Base-by-base conservation (phyloP, 495 filamentous ascomycete genomes). In the Mycothermus thermophilus region DNA sequence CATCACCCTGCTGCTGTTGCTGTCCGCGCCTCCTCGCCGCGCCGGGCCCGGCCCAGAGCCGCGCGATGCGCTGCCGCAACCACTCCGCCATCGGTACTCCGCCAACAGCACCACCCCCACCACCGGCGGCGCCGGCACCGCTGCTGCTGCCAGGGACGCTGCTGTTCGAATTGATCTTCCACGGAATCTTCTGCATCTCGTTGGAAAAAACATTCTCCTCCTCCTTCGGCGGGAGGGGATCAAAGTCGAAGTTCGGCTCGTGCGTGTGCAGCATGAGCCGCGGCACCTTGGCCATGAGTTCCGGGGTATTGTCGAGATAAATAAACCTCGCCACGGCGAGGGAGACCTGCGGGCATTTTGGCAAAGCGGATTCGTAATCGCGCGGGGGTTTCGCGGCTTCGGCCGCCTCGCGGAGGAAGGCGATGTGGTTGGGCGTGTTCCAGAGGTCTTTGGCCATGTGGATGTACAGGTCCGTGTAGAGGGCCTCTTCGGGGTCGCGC, bases 371-470 rank as follows among this genome's bases (percentile, higher is more conserved):
- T 19, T 47, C 24, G 5, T 62, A 43, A 3, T 50, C 39, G 19
- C 52, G 59, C 23, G 51, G 59, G 19, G 27, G 15, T 8, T 1
- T 18, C 4, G 71, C 74, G 18, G 75, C 64, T 5, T 50, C 43
- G 19, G 77, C 83, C 12, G 81, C 72, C 43, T 86, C 77, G 17
- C 79, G 67, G 1, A 97, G 66, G 4, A 95, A 57, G 18, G 71
- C 60, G 1, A 70, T 72, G 7, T 75, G 70, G 44, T 82, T 75
- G 1, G 86, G 71, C 1, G 79, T 84, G 40, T 83, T 84, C 92
- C 92, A 99, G 11, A 95, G 65, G 47, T 93, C 83, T 48, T 87
- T 90, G 3, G 82, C 72, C 20, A 77, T 73, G 15, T 73, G 60
- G 24, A 86, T 71, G 53, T 95, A 96, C 0, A 94, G 66, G 42